A percentile compares a stretch with the other conserved stretches of the same genome.
Conservation (phyloP, 2,329 filamentous ascomycete species). For the Trichoderma atrobrunneum region DNA sequence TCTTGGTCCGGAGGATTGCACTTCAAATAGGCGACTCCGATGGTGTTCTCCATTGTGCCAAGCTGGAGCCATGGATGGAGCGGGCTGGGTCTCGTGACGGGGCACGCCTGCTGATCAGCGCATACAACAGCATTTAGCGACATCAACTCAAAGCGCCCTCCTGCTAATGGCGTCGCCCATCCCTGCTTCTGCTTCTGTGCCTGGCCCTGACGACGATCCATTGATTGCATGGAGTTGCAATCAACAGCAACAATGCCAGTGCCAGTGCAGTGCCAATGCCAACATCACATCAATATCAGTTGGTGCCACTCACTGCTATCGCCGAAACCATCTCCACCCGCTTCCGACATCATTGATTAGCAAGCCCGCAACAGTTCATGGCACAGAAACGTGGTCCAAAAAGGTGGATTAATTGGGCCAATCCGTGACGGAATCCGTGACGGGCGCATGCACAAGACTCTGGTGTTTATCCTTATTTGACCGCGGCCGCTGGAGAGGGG, state of each 20-base stretch:
- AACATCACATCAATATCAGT: neutral
- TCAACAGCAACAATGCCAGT: neutral
- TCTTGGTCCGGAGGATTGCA: neutral
- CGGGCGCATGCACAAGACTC: neutral
- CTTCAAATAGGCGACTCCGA: neutral
- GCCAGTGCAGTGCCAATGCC: neutral
- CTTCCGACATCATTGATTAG: neutral
- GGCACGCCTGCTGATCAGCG: slow-evolving; percentile 15
- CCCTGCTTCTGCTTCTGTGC: slow-evolving; percentile 7
- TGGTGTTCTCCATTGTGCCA: neutral
- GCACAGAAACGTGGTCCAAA: neutral
- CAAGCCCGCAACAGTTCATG: neutral
- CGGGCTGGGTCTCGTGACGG: slow-evolving; percentile 13
- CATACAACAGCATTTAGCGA: slow-evolving; percentile 10
- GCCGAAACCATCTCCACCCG: neutral
- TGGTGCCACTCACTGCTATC: neutral
- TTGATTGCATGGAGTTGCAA: neutral
- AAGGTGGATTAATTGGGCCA: slow-evolving; percentile 1
- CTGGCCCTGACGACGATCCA: slow-evolving; percentile 7
- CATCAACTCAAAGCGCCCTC: neutral
- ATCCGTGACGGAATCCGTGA: neutral
- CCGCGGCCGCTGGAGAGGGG: neutral
- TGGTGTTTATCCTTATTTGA: neutral
- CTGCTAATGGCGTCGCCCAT: neutral
- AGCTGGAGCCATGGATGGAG: slow-evolving; percentile 5